These are phyloP conservation scores for Plectranthus barbatus DNA, from an alignment of 257 asterid species.

Conservation along the genomic window DNA sequence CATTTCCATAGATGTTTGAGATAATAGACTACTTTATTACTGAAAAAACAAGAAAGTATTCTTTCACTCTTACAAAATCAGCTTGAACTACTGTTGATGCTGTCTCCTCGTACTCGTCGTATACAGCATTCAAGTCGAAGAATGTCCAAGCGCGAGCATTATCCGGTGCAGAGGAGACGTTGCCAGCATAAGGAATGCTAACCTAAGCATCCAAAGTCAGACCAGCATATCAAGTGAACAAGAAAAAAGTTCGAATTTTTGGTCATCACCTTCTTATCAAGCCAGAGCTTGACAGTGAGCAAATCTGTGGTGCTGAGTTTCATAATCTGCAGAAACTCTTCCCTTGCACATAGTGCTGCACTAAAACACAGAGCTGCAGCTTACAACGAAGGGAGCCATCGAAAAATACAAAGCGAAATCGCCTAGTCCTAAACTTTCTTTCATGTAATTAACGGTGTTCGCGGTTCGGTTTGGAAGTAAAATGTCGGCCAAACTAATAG, in stretches of 20 bases:
- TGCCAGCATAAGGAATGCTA: slow-evolving; percentile 44
- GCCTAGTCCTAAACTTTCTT: neutral
- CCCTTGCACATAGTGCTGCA: slow-evolving; percentile 52
- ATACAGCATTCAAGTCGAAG: slow-evolving; percentile 35
- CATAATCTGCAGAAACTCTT: slow-evolving; percentile 54
- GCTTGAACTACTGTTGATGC: slow-evolving; percentile 39
- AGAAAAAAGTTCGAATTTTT: neutral
- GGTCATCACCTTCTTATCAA: slow-evolving; percentile 41
- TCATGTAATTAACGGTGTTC: too few species aligned
- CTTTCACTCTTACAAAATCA: slow-evolving; percentile 34
- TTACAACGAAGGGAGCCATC: slow-evolving; percentile 4
- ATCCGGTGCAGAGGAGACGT: slow-evolving; percentile 38
- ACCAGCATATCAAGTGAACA: neutral
- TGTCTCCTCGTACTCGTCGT: slow-evolving; percentile 36
- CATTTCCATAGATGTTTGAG: neutral
- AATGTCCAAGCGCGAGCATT: slow-evolving; percentile 45
- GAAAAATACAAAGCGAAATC: neutral
- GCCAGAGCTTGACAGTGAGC: slow-evolving; percentile 50
- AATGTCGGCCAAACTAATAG: too few species aligned
- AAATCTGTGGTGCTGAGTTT: slow-evolving; percentile 45
- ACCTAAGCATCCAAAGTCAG: slow-evolving; percentile 21
- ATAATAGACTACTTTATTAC: neutral
- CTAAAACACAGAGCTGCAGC: slow-evolving; percentile 21
- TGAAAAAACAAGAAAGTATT: too few species aligned
- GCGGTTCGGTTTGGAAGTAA: too few species aligned